phyloP scores from a whole-genome alignment of 1,284 basidiomycete genomes.

The Tylopilus sp. region DNA sequence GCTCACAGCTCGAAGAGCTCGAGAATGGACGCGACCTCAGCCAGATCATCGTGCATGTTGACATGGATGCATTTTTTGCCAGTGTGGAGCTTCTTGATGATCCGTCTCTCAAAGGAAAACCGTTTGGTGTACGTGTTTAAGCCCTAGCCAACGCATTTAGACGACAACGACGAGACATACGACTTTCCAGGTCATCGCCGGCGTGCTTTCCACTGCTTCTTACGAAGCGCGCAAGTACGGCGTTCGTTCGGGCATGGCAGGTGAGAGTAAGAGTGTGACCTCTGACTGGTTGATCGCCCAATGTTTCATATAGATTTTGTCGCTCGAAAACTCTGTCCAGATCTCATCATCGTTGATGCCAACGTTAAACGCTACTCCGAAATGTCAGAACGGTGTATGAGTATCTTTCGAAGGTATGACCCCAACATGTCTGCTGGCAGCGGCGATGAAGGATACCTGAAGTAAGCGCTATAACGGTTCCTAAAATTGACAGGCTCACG shows the following conservation, averaged over 20 bases:
- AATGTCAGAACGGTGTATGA: conserved; percentile 67
- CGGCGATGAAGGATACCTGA: conserved; percentile 87
- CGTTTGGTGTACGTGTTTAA: conserved; percentile 73
- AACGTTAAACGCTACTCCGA: conserved; percentile 68
- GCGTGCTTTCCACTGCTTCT: conserved; percentile 82
- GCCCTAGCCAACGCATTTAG: background rate
- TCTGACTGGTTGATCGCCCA: background rate
- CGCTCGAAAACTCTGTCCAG: conserved; percentile 90
- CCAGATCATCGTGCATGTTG: conserved; percentile 83
- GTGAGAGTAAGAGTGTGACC: conserved; percentile 37
- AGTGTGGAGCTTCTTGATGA: conserved; percentile 78
- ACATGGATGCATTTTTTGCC: conserved; percentile 79
- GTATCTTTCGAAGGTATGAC: conserved; percentile 74
- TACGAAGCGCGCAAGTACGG: conserved; percentile 91
- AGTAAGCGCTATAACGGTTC: conserved; percentile 47
- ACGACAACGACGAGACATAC: background rate
- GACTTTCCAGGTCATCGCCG: conserved; percentile 59
- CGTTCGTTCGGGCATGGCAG: conserved; percentile 85
- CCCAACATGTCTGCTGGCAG: conserved; percentile 76
- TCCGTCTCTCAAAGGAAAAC: conserved; percentile 75
- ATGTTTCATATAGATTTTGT: conserved; percentile 60
- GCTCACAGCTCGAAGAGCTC: conserved; percentile 63
- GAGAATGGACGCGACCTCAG: conserved; percentile 77
- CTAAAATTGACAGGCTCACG: conserved; percentile 2
- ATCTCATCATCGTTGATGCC: conserved; percentile 73